Percentiles rank a stretch among this genome's conserved stretches.
Conservation (phyloP, 1,284 basidiomycete species). For the Tilletia caries region DNA sequence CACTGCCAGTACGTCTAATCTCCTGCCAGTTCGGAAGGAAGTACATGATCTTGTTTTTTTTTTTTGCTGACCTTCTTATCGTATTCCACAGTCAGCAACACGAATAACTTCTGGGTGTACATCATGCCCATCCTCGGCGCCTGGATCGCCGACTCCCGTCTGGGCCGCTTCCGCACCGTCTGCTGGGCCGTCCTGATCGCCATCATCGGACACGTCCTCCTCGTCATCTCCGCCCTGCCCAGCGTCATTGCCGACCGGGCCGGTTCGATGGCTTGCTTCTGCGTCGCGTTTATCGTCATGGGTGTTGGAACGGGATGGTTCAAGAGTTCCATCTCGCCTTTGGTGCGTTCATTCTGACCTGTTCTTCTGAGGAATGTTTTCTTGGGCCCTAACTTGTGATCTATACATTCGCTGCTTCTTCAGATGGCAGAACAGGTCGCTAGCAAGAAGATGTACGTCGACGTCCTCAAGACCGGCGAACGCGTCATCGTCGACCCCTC, state of each 20-base stretch:
- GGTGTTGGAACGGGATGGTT: constrained; percentile 69
- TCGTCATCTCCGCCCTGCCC: constrained; percentile 70
- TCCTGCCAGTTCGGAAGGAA: too few species aligned
- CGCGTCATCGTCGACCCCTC: constrained; percentile 76
- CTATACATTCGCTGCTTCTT: background rate
- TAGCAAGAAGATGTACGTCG: constrained; percentile 33
- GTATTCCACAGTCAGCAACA: constrained; percentile 45
- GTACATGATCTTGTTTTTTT: too few species aligned
- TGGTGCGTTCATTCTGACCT: constrained; percentile 26
- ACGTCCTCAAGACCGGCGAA: constrained; percentile 63
- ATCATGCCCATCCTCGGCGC: constrained; percentile 49
- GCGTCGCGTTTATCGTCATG: constrained; percentile 50
- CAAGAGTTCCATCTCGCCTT: constrained; percentile 59
- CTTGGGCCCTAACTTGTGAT: background rate
- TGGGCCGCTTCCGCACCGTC: constrained; percentile 59
- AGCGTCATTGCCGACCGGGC: constrained; percentile 61
- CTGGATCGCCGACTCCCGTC: constrained; percentile 55
- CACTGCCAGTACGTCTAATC: constrained; percentile 30
- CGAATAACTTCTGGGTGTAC: constrained; percentile 51
- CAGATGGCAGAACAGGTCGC: constrained; percentile 57
- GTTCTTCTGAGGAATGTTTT: background rate
- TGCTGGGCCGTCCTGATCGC: constrained; percentile 54
- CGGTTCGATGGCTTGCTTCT: constrained; percentile 65
- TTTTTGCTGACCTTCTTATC: too few species aligned
- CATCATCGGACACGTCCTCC: constrained; percentile 64